phyloP scores from a whole-genome alignment of 2,329 filamentous ascomycete genomes.

The Stagonosporopsis cucurbitacearum region DNA sequence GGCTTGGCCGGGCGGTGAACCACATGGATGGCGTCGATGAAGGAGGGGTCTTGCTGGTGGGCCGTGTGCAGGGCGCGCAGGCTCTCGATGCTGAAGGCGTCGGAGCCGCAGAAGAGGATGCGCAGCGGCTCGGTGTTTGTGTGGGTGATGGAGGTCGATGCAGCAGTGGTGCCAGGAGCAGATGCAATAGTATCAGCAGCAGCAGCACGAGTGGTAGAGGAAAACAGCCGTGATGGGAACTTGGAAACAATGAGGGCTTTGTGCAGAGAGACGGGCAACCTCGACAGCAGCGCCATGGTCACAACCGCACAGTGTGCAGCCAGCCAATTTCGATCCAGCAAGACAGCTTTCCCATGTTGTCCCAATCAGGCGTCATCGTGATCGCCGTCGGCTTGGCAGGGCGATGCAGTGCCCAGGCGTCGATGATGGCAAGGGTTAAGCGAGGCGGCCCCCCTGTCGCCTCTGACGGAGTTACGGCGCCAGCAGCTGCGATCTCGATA shows the following conservation, averaged over 20 bases:
- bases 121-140: constrained; percentile 64
- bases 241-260: constrained; percentile 15
- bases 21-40: constrained; percentile 77
- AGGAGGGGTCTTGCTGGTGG: constrained; percentile 47
- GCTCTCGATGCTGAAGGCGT: constrained; percentile 84
- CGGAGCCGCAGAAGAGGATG: constrained; percentile 94
- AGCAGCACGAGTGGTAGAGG: no score
- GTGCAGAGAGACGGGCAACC: constrained; percentile 32
- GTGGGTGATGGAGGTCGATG: not conserved
- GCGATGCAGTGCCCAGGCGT: not conserved
- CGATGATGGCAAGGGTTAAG: not conserved
- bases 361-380: not conserved
- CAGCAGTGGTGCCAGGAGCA: not conserved
- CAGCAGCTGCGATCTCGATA: not conserved
- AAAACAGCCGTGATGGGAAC: not conserved
- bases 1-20: constrained; percentile 80
- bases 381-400: not conserved
- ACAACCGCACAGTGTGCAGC: not conserved
- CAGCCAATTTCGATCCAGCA: not conserved
- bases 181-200: no score
- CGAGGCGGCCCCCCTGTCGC: not conserved
- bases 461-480: not conserved
- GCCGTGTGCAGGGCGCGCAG: constrained; percentile 72
- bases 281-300: constrained; percentile 26
- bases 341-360: not conserved